phyloP scores from a whole-genome alignment of 495 filamentous ascomycete species.

The Penicillium turbatum region DNA sequence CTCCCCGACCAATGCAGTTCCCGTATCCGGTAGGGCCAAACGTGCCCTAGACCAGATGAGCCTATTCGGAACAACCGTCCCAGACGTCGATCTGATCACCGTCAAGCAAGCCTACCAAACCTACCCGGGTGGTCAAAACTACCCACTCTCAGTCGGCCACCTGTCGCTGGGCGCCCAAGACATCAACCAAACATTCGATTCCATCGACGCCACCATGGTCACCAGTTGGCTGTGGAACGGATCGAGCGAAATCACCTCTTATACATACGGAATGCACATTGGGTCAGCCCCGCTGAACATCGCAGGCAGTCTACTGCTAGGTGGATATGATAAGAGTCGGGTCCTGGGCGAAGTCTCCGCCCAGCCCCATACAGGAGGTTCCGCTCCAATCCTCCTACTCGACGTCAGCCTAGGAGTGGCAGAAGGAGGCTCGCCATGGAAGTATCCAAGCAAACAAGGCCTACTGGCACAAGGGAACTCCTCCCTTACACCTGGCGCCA shows the following conservation, averaged over 20 bases:
- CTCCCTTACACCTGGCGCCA: neutral
- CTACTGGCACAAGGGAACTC: conserved; percentile 27
- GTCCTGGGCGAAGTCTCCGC: conserved; percentile 20
- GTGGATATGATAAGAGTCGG: conserved; percentile 48
- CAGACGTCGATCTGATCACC: neutral
- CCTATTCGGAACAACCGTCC: neutral
- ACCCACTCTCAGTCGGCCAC: neutral
- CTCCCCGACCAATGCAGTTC: neutral
- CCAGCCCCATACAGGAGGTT: conserved; percentile 21
- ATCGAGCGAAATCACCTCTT: conserved; percentile 32
- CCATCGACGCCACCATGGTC: neutral
- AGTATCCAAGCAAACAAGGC: conserved; percentile 26
- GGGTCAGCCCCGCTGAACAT: conserved; percentile 40
- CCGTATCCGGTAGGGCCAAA: neutral
- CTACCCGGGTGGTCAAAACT: neutral
- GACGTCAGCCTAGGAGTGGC: conserved; percentile 38
- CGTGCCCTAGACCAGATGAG: neutral
- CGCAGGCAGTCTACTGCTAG: conserved; percentile 40
- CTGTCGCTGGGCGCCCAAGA: conserved; percentile 1
- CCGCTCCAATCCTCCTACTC: conserved; percentile 21
- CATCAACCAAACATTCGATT: conserved; percentile 4
- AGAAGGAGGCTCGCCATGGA: conserved; percentile 39
- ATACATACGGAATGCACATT: conserved; percentile 50
- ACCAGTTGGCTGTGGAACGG: neutral
- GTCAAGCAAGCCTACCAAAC: neutral